Conservation (phyloP, 2,329 filamentous ascomycete genomes). For the Zelopaecilomyces penicillatus region DNA sequence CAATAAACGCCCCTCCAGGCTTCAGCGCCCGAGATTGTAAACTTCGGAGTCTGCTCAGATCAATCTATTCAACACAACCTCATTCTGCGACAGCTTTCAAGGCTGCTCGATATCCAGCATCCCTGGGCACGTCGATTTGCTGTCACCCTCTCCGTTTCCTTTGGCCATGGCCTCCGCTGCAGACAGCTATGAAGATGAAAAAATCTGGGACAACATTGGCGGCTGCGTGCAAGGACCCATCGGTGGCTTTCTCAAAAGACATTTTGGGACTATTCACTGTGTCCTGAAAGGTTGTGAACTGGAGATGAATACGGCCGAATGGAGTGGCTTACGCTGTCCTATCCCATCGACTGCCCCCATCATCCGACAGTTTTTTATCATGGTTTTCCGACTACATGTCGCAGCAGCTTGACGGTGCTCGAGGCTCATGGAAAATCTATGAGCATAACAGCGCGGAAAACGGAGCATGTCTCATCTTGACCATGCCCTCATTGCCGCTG, state of each 20-base stretch:
- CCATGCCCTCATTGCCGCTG: slow-evolving; percentile 5
- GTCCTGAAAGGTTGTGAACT: slow-evolving; percentile 7
- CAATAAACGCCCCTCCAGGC: not conserved
- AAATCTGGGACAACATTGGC: slow-evolving; percentile 11
- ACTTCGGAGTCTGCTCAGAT: too few relatives aligned
- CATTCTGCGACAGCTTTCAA: not conserved
- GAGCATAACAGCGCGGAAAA: slow-evolving; percentile 4
- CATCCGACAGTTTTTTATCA: slow-evolving; percentile 11
- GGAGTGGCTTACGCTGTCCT: slow-evolving; percentile 5
- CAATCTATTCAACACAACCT: too few relatives aligned
- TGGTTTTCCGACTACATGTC: slow-evolving; percentile 12
- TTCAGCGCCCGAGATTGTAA: not conserved
- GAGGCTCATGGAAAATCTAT: slow-evolving; percentile 10
- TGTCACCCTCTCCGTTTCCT: not conserved
- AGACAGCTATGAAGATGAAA: slow-evolving; percentile 6
- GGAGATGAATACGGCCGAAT: slow-evolving; percentile 6
- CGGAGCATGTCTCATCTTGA: slow-evolving; percentile 5
- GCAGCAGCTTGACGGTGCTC: slow-evolving; percentile 8
- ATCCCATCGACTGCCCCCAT: slow-evolving; percentile 8
- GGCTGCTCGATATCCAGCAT: not conserved
- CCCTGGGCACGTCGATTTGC: not conserved
- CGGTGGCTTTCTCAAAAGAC: slow-evolving; percentile 11
- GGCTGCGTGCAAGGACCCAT: slow-evolving; percentile 13
- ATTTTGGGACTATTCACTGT: slow-evolving; percentile 10
- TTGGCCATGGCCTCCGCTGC: not conserved